Evolutionary conservation across 1,284 basidiomycete genomes (phyloP).

Genomic region (Phlebopus sp.): DNA sequence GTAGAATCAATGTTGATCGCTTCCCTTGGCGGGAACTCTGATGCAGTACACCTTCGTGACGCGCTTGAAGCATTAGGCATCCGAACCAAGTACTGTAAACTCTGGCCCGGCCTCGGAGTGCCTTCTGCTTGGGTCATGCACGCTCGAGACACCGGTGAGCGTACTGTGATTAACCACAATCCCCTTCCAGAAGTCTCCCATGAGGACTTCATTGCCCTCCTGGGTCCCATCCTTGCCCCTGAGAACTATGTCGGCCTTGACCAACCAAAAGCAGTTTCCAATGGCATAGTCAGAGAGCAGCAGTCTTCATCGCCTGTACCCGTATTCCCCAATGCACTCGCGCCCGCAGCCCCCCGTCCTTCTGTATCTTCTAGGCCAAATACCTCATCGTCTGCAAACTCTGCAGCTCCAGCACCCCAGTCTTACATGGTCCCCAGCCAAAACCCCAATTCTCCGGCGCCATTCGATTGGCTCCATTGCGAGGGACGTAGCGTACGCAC

Average conservation of each 20-base stretch:
- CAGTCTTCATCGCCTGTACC: slow-evolving; percentile 35
- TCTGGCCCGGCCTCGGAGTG: slow-evolving; percentile 67
- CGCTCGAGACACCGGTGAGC: slow-evolving; percentile 62
- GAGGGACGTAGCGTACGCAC: slow-evolving; percentile 74
- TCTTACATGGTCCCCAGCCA: slow-evolving; percentile 25
- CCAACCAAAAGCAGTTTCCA: slow-evolving; percentile 8
- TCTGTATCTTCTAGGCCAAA: slow-evolving; percentile 25
- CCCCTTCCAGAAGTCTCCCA: slow-evolving; percentile 80
- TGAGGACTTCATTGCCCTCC: slow-evolving; percentile 74
- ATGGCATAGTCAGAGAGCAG: slow-evolving; percentile 25
- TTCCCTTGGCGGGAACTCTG: slow-evolving; percentile 66
- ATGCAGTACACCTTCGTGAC: slow-evolving; percentile 57
- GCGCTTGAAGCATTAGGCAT: slow-evolving; percentile 68
- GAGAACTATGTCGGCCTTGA: slow-evolving; percentile 57
- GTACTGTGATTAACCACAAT: slow-evolving; percentile 79
- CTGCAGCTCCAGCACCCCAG: slow-evolving; percentile 6
- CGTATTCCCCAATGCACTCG: slow-evolving; percentile 36
- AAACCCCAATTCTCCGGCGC: slow-evolving; percentile 60
- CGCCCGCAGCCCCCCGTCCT: slow-evolving; percentile 31
- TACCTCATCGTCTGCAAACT: slow-evolving; percentile 16
- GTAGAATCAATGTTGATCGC: slow-evolving; percentile 72
- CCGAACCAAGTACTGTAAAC: slow-evolving; percentile 67
- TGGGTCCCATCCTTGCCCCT: slow-evolving; percentile 73
- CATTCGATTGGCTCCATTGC: slow-evolving; percentile 82
- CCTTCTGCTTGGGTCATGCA: slow-evolving; percentile 80